Percentiles rank a stretch among this genome's conserved stretches.
phyloP scores from a whole-genome alignment of 176 grass and related monocot species.

The Chrysopogon serrulatus region DNA sequence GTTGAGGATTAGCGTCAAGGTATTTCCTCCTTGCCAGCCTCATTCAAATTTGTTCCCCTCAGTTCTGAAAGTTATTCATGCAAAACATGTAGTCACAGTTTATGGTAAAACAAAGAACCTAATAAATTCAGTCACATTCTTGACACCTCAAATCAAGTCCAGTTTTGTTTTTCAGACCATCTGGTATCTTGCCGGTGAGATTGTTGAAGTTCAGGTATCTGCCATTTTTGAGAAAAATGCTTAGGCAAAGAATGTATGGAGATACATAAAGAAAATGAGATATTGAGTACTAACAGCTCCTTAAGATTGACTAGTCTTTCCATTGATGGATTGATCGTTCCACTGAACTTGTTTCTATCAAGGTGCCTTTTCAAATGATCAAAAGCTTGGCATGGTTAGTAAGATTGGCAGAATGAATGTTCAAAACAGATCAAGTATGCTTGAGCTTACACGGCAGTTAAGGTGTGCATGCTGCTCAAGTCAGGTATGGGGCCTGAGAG shows the following conservation, averaged over 20 bases:
- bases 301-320: constrained; percentile 53
- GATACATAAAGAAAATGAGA: neutral
- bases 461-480: constrained; percentile 50
- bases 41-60: constrained; percentile 56
- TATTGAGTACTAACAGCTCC: constrained; percentile 53
- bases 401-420: neutral
- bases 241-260: neutral
- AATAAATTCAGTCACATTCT: neutral
- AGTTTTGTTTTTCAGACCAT: constrained; percentile 50
- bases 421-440: neutral
- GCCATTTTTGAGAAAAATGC: constrained; percentile 7
- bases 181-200: constrained; percentile 62
- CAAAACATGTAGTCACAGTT: neutral
- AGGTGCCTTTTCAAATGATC: constrained; percentile 53
- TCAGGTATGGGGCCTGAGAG: constrained; percentile 79
- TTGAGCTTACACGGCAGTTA: constrained; percentile 65
- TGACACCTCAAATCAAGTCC: constrained; percentile 69
- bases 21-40: constrained; percentile 28
- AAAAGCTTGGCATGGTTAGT: constrained; percentile 1
- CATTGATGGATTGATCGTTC: constrained; percentile 54
- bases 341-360: constrained; percentile 70
- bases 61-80: constrained; percentile 24
- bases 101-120: neutral
- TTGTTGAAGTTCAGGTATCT: constrained; percentile 82
- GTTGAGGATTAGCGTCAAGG: constrained; percentile 17